These are phyloP conservation scores for Exidia glandulosa DNA, from an alignment of 768 basidiomycete species.

Conservation along the genomic window DNA sequence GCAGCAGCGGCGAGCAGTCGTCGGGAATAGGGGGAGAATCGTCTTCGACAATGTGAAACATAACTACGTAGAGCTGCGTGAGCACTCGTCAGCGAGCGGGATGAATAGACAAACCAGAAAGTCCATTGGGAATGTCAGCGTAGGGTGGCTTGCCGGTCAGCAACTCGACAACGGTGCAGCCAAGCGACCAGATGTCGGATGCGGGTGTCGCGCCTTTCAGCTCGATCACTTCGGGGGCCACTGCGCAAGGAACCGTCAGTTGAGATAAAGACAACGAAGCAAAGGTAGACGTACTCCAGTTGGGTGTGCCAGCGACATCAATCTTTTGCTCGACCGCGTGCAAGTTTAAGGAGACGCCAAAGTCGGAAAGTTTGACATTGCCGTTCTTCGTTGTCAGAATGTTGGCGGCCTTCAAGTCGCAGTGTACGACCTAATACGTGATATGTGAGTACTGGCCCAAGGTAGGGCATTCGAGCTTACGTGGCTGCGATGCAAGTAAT, in stretches of 20 bases:
- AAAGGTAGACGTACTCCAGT: constrained; percentile 56
- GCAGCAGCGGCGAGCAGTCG: constrained; percentile 60
- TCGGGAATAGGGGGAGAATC: constrained; percentile 79
- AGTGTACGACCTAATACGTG: constrained; percentile 71
- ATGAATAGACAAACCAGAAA: constrained; percentile 54
- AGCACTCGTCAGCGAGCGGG: background rate
- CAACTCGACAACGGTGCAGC: constrained; percentile 89
- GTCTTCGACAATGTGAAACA: constrained; percentile 97
- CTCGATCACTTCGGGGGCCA: constrained; percentile 97
- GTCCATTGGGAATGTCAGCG: constrained; percentile 75
- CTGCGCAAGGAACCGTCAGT: constrained; percentile 13
- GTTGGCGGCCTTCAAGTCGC: constrained; percentile 96
- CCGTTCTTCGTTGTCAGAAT: constrained; percentile 98
- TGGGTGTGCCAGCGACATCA: constrained; percentile 88
- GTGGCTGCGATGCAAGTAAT: constrained; percentile 75
- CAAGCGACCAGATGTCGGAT: constrained; percentile 93
- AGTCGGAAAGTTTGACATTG: constrained; percentile 94
- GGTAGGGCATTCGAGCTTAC: constrained; percentile 11
- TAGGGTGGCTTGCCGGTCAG: constrained; percentile 90
- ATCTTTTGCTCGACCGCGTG: constrained; percentile 79
- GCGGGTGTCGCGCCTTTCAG: constrained; percentile 88
- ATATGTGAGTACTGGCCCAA: background rate
- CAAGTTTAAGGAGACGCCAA: constrained; percentile 93
- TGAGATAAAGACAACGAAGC: background rate
- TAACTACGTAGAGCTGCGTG: constrained; percentile 44